Base-by-base conservation (phyloP, 2,329 filamentous ascomycete species). In the Aureobasidium sp. region DNA sequence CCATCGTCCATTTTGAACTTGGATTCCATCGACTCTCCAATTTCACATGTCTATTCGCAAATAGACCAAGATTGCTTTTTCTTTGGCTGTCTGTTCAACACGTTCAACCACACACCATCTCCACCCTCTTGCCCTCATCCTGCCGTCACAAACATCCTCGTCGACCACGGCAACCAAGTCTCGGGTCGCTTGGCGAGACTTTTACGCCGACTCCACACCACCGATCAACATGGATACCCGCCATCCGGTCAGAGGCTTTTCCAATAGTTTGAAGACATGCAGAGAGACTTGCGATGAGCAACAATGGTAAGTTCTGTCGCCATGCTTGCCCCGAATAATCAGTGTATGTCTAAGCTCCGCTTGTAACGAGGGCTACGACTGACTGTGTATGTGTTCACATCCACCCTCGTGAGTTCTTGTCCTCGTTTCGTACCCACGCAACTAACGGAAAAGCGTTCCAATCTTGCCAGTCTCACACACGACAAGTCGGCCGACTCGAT, bases 141-240 rank as follows among this genome's bases (percentile, higher is more conserved):
- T 48, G 34, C 42, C 56, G 36, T 47, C 56, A 42, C 31, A 34
- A 22, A 49, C 41, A 45, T 49, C 42, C 41, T 48, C 42, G 42
- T 37, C 31, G 31, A 51, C 57, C 34, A 60, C 34, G 34, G 34
- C 45, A 49, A 41, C 57, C 37, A 41, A 42, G 57, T 51, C 45
- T 49, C 36, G 57, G 44, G n/a, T 51, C 36, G 44, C 44, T 51
- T 60, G 57, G 56, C 55, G 20, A 48, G 56, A 59, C 56, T 58
- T 56, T 20, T 12, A 34, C 27, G 47, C 36, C 15, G 39, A 42
- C 57, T 60, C 57, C 57, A 60, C 57, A 57, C 29, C 17, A 29
- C 56, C 31, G 45, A 49, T 60, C 34, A 45, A n/a, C 45, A 49
- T 60, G 57, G 57, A 47, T 58, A 58, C 55, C 53, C 53, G 53